These are phyloP conservation scores for Globisporangium echinulatum DNA, from an alignment of 352 stramenopile genomes.

Conservation along the genomic window DNA sequence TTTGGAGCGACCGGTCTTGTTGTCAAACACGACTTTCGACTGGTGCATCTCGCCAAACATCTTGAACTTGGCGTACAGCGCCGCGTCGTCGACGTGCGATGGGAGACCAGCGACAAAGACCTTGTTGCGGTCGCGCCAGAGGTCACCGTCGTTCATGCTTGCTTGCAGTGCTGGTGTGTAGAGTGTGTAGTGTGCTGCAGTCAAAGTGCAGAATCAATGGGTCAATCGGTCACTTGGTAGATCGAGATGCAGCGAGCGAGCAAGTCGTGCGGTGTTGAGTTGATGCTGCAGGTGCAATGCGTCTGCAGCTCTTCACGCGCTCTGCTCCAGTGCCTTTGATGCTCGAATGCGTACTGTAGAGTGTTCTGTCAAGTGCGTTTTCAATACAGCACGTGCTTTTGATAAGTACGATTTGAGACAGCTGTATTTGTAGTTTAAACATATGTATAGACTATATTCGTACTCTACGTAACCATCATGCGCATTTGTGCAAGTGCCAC, in stretches of 20 bases:
- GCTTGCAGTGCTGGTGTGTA: neutral
- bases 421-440: no score
- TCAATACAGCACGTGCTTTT: no score
- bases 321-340: constrained; percentile 7
- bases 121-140: constrained; percentile 87
- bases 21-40: constrained; percentile 78
- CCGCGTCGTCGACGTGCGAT: constrained; percentile 49
- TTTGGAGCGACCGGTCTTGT: constrained; percentile 52
- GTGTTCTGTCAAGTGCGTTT: constrained; percentile 2
- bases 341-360: neutral
- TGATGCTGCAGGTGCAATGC: neutral
- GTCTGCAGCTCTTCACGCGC: neutral
- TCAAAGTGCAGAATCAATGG: neutral
- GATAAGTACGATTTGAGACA: no score
- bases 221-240: neutral
- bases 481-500: no score
- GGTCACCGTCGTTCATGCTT: constrained; percentile 49
- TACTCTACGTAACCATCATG: no score
- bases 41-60: constrained; percentile 81
- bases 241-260: no score
- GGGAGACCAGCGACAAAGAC: constrained; percentile 79
- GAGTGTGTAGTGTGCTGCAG: neutral
- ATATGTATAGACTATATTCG: no score
- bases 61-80: constrained; percentile 69
- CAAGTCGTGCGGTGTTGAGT: neutral